phyloP scores from a whole-genome alignment of 2,329 filamentous ascomycete genomes.

The Colletotrichum kahawae region DNA sequence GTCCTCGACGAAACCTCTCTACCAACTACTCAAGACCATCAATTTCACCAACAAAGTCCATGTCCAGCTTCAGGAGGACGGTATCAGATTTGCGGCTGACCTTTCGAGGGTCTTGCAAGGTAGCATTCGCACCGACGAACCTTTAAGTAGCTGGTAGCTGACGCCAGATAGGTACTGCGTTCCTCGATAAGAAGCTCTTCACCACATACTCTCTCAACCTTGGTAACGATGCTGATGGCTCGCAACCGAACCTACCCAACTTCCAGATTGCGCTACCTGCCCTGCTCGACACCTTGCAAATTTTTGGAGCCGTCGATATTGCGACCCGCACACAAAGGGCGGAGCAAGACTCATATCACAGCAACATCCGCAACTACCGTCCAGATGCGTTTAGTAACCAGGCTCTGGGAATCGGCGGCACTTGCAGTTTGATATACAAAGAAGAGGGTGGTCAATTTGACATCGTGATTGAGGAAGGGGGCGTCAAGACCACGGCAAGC shows the following conservation, averaged over 20 bases:
- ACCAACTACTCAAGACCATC: slow-evolving; percentile 65
- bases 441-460: slow-evolving; percentile 79
- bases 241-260: slow-evolving; percentile 57
- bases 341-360: slow-evolving; percentile 65
- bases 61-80: slow-evolving; percentile 81
- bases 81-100: slow-evolving; percentile 86
- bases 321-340: slow-evolving; percentile 61
- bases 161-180: slow-evolving; percentile 51
- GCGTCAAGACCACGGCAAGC: slow-evolving; percentile 87
- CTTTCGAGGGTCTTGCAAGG: slow-evolving; percentile 92
- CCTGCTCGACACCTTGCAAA: slow-evolving; percentile 91
- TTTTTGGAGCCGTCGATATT: slow-evolving; percentile 85
- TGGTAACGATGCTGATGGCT: slow-evolving; percentile 42
- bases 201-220: slow-evolving; percentile 78
- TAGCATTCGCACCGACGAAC: slow-evolving; percentile 38
- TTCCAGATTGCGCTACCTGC: slow-evolving; percentile 90
- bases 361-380: slow-evolving; percentile 66
- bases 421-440: slow-evolving; percentile 82
- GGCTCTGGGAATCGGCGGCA: slow-evolving; percentile 80
- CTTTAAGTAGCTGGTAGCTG: not conserved
- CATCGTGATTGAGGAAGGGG: slow-evolving; percentile 84
- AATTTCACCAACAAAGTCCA: slow-evolving; percentile 63
- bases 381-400: slow-evolving; percentile 83
- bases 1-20: slow-evolving; percentile 78
- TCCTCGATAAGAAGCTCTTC: slow-evolving; percentile 89